These are phyloP conservation scores for Salix dunnii DNA, from an alignment of 345 rosid species.

Conservation along the genomic window DNA sequence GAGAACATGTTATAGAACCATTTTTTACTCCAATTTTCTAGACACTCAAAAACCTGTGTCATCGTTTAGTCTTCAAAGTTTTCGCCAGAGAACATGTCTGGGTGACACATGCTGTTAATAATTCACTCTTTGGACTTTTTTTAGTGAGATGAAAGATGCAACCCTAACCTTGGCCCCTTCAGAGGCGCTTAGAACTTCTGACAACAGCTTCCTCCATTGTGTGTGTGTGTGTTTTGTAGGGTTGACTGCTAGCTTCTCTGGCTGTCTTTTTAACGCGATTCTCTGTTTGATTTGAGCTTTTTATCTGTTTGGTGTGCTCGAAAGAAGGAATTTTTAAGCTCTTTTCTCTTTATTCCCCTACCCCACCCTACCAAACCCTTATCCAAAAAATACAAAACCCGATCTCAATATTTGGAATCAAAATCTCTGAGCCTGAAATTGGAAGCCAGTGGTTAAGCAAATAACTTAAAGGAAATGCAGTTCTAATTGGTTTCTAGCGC, in stretches of 20 bases:
- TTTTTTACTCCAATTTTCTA: background rate
- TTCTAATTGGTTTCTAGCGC: background rate
- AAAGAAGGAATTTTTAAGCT: background rate
- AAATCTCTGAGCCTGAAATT: background rate
- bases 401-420: background rate
- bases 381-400: background rate
- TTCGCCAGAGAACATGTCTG: background rate
- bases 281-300: background rate
- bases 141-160: background rate
- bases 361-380: background rate
- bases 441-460: background rate
- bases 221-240: background rate
- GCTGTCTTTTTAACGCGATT: background rate
- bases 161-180: background rate
- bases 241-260: background rate
- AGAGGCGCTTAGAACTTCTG: background rate
- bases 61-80: background rate
- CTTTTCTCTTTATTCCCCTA: background rate
- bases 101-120: background rate
- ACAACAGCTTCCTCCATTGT: background rate
- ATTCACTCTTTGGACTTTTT: background rate
- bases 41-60: background rate
- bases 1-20: background rate
- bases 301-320: background rate
- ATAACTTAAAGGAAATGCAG: background rate